Percentiles rank a stretch among this genome's conserved stretches.
Evolutionary conservation across 805 yeast genomes (phyloP).

Genomic region (Kuraishia hungarica): DNA sequence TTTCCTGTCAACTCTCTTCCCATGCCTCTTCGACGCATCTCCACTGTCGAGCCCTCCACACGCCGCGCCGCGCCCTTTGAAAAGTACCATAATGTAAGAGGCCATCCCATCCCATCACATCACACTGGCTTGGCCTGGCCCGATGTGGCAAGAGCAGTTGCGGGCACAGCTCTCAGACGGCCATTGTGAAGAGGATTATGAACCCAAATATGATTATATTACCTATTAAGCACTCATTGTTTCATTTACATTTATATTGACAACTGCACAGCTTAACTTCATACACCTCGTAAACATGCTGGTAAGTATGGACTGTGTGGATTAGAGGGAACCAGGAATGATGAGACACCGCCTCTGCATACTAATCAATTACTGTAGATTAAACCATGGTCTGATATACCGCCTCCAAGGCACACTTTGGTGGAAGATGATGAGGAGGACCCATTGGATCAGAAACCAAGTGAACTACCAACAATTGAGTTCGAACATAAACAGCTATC

Average conservation of each 20-base stretch:
- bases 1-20: not conserved
- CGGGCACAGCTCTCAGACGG: too few species aligned
- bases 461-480: conserved; percentile 19
- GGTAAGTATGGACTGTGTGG: not conserved
- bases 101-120: not conserved
- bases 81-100: not conserved
- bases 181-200: too few species aligned
- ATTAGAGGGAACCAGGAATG: not conserved
- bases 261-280: too few species aligned
- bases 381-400: conserved; percentile 38
- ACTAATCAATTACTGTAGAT: conserved; percentile 20
- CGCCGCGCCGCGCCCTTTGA: not conserved
- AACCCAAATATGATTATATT: too few species aligned
- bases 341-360: not conserved
- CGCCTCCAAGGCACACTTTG: conserved; percentile 37
- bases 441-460: conserved; percentile 9
- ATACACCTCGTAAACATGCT: not conserved
- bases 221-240: too few species aligned
- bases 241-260: too few species aligned
- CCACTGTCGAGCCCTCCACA: not conserved
- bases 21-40: not conserved
- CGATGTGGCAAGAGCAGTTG: not conserved
- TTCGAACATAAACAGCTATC: conserved; percentile 11
- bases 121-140: too few species aligned
- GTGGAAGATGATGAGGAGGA: conserved; percentile 19